These are phyloP conservation scores for Cordyceps cateniannulata DNA, from an alignment of 2,329 filamentous ascomycete species.

Conservation along the genomic window DNA sequence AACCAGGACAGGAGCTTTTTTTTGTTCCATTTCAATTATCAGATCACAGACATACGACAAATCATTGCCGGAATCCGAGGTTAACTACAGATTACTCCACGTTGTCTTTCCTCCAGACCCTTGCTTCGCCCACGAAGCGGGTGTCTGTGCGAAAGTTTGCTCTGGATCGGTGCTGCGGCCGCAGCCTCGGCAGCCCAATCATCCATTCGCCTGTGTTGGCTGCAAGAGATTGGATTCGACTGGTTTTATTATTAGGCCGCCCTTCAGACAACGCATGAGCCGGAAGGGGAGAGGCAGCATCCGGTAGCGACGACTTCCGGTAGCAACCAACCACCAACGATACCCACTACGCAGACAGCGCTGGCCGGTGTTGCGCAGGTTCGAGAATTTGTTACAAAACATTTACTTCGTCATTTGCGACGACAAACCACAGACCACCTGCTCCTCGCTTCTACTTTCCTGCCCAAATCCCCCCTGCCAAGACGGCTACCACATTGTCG, in stretches of 20 bases:
- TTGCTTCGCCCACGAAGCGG: not conserved
- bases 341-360: not conserved
- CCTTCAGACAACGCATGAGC: not conserved
- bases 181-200: not conserved
- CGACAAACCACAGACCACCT: not conserved
- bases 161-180: not conserved
- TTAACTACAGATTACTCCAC: not conserved
- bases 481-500: not conserved
- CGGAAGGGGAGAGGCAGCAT: not conserved
- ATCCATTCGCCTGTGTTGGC: not conserved
- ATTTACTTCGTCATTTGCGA: too few species aligned
- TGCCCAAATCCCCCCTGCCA: not conserved
- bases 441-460: not conserved
- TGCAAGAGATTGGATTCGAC: not conserved
- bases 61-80: not conserved
- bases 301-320: not conserved
- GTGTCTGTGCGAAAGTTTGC: not conserved
- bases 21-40: not conserved
- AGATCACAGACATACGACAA: not conserved
- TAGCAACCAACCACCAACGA: not conserved
- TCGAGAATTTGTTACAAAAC: too few species aligned
- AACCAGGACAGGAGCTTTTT: not conserved
- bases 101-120: not conserved
- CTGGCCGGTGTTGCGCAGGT: too few species aligned
- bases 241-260: too few species aligned